Evolutionary conservation across 345 rosid genomes (phyloP).

Genomic region (Firmiana major): DNA sequence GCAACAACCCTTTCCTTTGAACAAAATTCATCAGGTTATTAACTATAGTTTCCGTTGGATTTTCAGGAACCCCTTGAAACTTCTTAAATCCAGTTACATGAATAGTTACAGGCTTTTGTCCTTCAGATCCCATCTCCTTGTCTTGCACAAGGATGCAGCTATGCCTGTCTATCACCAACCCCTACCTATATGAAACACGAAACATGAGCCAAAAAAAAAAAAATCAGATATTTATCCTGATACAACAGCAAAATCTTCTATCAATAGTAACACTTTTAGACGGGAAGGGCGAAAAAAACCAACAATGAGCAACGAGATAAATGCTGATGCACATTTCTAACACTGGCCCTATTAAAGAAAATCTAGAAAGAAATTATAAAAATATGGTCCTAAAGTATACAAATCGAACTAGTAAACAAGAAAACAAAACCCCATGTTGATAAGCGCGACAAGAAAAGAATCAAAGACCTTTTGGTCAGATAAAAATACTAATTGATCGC

Average conservation of each 20-base stretch:
- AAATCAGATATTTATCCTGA: not conserved
- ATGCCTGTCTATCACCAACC: conserved; percentile 8
- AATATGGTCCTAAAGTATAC: not conserved
- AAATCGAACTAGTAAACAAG: not conserved
- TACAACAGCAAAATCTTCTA: not conserved
- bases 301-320: not conserved
- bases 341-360: not conserved
- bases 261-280: not conserved
- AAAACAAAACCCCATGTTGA: not conserved
- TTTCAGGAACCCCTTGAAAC: conserved; percentile 64
- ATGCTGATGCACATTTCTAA: not conserved
- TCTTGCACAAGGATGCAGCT: conserved; percentile 27
- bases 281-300: not conserved
- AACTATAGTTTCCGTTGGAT: conserved; percentile 76
- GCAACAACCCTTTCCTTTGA: conserved; percentile 46
- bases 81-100: conserved; percentile 82
- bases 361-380: not conserved
- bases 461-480: not conserved
- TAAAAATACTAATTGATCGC: not conserved
- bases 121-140: conserved; percentile 72
- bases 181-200: not conserved
- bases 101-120: conserved; percentile 52
- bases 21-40: conserved; percentile 47
- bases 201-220: not conserved
- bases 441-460: not conserved